Evolutionary conservation across 2,329 filamentous ascomycete genomes (phyloP).

Genomic region (Aureobasidium pullulans): DNA sequence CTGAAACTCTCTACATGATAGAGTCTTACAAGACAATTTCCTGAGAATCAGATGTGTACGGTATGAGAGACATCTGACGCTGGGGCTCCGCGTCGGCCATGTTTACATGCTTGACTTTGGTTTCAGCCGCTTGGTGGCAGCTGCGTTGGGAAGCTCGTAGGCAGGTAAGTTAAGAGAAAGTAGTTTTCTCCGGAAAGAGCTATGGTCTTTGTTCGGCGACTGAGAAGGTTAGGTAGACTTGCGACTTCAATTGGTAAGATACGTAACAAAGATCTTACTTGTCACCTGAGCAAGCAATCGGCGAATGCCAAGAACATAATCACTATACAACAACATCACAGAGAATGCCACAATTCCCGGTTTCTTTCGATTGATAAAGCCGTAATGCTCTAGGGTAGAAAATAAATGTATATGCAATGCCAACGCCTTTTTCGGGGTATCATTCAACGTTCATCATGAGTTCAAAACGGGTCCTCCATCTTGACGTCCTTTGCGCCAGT

Average conservation of each 20-base stretch:
- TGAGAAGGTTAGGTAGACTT: too few relatives aligned
- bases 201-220: background rate
- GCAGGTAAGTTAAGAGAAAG: too few relatives aligned
- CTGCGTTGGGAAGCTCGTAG: background rate
- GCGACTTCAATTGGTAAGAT: background rate
- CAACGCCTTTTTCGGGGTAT: slow-evolving; percentile 16
- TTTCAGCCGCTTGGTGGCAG: background rate
- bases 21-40: slow-evolving; percentile 70
- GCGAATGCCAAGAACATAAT: background rate
- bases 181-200: background rate
- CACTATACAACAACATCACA: background rate
- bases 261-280: background rate
- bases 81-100: slow-evolving; percentile 19
- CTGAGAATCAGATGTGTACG: slow-evolving; percentile 64
- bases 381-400: background rate
- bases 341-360: background rate
- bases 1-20: background rate
- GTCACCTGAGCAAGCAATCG: slow-evolving; percentile 1
- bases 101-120: background rate
- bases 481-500: slow-evolving; percentile 50
- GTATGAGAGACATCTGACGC: slow-evolving; percentile 60
- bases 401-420: background rate
- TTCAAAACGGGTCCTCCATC: slow-evolving; percentile 37
- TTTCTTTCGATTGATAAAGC: background rate
- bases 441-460: slow-evolving; percentile 14